Evolutionary conservation across 2,329 filamentous ascomycete species (phyloP), one percentile per base, ranked within the genome.

Genomic region (Fulvia fulva): DNA sequence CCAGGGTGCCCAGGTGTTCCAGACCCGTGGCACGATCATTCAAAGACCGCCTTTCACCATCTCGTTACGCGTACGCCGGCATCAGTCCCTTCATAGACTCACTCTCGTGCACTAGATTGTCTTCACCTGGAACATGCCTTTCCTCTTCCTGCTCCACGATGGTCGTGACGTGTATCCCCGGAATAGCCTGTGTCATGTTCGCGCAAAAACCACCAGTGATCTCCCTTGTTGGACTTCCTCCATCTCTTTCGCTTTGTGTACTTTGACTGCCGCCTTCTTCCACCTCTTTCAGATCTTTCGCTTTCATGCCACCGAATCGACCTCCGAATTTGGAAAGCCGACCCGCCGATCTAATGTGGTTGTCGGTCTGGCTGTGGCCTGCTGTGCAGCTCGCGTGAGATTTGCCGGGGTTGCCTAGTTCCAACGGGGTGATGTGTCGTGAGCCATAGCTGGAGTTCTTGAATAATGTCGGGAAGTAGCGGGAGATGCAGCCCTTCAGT

Each of bases 391-490:
- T 62, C 12, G 60, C 63, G 57, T 59, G 30, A 37, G 51, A 45
- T 55, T 54, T 45, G 41, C 52, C 52, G 14, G 37, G 26, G 14
- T 45, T 22, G 3, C 34, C 46, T 22, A 56, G 46, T 32, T 56
- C 46, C 14, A 54, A 26, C 6, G 26, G 25, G 23, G n/a, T 32
- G 11, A 32, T 19, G 47, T 50, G 23, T 54, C 52, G 52, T 26
- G 23, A 45, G 41, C 41, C 41, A 23, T n/a, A 46, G 47, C 23
- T n/a, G n/a, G 23, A 26, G 25, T 46, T 30, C 11, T 22, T 34
- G 53, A 70, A 68, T 19, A 70, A 53, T 5, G 63, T 60, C 0
- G 68, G 68, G 55, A 70, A 68, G 57, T 65, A 63, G 16, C 67
- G 61, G 3, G 65, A 57, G 16, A 71, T 51, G 55, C 62, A 67